Evolutionary conservation across 2,329 filamentous ascomycete genomes (phyloP).

Genomic region (Phoma sp.): DNA sequence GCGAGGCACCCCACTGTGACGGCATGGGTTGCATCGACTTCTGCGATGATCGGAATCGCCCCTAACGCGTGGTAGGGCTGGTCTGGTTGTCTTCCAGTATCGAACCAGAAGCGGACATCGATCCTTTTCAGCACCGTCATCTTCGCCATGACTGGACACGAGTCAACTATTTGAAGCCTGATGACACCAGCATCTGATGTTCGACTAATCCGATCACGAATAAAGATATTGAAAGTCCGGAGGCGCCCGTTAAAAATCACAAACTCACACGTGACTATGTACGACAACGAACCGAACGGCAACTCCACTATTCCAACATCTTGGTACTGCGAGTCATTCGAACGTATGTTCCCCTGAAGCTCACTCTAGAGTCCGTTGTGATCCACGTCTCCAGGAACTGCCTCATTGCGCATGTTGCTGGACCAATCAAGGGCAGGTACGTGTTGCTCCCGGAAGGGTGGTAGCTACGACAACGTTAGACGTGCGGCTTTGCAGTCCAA

Average conservation of each 20-base stretch:
- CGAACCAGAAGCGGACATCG: conserved; percentile 4
- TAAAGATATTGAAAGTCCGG: neutral
- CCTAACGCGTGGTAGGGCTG: conserved; percentile 5
- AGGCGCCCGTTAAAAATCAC: neutral
- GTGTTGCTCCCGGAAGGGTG: conserved; percentile 30
- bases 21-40: conserved; percentile 24
- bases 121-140: conserved; percentile 2
- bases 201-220: neutral
- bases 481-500: conserved; percentile 12
- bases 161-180: neutral
- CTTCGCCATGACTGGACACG: neutral
- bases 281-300: conserved; percentile 1
- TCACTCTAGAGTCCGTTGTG: neutral
- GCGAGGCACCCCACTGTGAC: conserved; percentile 17
- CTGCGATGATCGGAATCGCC: conserved; percentile 5
- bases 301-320: conserved; percentile 10
- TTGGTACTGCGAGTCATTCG: conserved; percentile 13
- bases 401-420: conserved; percentile 20
- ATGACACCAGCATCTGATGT: conserved; percentile 11
- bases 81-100: neutral
- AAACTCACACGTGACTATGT: conserved; percentile 1
- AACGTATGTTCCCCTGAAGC: conserved; percentile 9
- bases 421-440: conserved; percentile 40
- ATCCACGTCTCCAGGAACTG: conserved; percentile 9
- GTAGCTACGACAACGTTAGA: conserved; percentile 31